Conservation (phyloP, 495 filamentous ascomycete genomes). For the Usnea hakonensis region DNA sequence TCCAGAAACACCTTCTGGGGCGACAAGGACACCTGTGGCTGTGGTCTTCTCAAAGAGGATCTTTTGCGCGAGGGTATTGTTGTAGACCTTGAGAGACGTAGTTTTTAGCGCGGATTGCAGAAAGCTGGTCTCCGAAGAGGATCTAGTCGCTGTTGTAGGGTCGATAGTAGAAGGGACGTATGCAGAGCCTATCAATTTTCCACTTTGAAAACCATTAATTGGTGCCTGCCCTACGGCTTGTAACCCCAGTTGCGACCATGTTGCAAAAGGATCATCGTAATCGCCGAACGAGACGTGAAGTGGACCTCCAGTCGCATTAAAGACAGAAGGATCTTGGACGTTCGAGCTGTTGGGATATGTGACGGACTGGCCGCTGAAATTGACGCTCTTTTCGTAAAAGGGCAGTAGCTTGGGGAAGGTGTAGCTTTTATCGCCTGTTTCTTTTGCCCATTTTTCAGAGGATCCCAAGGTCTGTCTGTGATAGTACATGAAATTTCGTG, state of each 20-base stretch:
- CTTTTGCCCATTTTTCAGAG: conserved; percentile 49
- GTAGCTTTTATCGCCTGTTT: conserved; percentile 48
- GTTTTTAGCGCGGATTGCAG: conserved; percentile 16
- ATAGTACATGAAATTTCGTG: conserved; percentile 26
- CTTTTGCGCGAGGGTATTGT: conserved; percentile 15
- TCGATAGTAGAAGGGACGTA: conserved; percentile 25
- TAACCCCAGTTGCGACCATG: conserved; percentile 29
- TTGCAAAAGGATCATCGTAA: conserved; percentile 30
- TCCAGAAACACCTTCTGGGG: conserved; percentile 23
- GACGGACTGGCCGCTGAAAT: conserved; percentile 26
- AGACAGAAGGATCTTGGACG: conserved; percentile 27
- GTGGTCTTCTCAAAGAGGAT: conserved; percentile 15
- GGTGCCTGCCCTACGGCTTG: conserved; percentile 30
- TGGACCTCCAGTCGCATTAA: conserved; percentile 23
- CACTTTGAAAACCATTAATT: conserved; percentile 31
- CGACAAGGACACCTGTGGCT: conserved; percentile 19
- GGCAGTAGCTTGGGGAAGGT: conserved; percentile 47
- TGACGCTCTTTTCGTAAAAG: conserved; percentile 40
- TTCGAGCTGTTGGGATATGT: conserved; percentile 19
- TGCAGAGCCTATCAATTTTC: conserved; percentile 27
- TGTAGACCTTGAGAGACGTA: conserved; percentile 20
- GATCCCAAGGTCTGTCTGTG: conserved; percentile 38
- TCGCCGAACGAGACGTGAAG: conserved; percentile 33
- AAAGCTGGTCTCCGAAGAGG: conserved; percentile 29
- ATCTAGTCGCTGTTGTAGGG: conserved; percentile 14